These are phyloP conservation scores for Backusella psychrophila DNA, from an alignment of 192 early-diverging fungal genomes.

Conservation along the genomic window DNA sequence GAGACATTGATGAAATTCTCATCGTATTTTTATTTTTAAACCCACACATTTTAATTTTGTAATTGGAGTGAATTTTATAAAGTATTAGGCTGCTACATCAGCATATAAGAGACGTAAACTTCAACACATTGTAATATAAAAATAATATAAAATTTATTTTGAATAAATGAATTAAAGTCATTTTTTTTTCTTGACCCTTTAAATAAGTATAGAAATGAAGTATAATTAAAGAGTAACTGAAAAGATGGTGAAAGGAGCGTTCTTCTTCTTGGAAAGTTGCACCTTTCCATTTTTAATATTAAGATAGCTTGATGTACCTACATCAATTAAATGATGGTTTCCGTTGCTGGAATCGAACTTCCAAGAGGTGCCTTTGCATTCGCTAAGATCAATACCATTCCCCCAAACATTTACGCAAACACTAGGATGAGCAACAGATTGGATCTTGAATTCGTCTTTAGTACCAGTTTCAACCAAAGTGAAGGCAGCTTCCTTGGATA, in stretches of 20 bases:
- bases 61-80: no score
- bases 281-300: background rate
- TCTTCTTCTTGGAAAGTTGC: background rate
- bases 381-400: background rate
- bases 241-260: background rate
- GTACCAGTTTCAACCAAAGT: background rate
- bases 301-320: background rate
- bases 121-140: no score
- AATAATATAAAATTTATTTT: no score
- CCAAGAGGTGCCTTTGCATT: background rate
- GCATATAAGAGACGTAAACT: no score
- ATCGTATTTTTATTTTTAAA: no score
- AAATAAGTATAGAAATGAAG: background rate
- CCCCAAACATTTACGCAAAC: background rate
- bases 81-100: no score
- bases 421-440: background rate
- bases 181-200: no score
- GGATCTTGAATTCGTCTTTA: background rate
- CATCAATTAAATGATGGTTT: background rate
- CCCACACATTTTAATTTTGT: no score
- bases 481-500: background rate
- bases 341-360: background rate
- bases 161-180: no score
- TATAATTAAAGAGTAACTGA: background rate
- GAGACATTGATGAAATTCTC: no score